These are phyloP conservation scores for Scheffersomyces amazonensis DNA, from an alignment of 805 yeast genomes.

Conservation along the genomic window DNA sequence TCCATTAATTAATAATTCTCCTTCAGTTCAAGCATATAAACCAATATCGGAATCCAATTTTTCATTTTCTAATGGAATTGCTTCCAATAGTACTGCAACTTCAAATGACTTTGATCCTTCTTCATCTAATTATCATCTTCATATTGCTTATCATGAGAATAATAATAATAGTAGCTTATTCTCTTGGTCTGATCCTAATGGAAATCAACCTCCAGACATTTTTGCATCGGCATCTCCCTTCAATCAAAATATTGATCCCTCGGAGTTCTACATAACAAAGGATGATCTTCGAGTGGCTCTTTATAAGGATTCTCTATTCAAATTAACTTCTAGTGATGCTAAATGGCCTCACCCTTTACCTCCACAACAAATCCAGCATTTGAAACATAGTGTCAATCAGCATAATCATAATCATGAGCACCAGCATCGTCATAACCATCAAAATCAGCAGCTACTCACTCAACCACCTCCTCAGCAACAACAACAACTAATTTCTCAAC, in stretches of 20 bases:
- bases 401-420: not conserved
- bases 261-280: conserved; percentile 1
- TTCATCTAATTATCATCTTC: conserved; percentile 4
- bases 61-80: not conserved
- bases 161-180: conserved; percentile 3
- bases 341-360: conserved; percentile 1
- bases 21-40: not conserved
- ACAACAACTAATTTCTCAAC: not conserved
- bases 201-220: not conserved
- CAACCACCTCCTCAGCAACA: not conserved
- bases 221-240: not conserved
- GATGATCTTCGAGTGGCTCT: conserved; percentile 8
- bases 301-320: conserved; percentile 6
- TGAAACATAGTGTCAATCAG: not conserved
- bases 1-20: not conserved
- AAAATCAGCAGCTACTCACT: not conserved
- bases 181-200: not conserved
- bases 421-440: not conserved
- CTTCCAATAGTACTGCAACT: not conserved
- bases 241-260: not conserved
- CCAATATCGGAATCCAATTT: not conserved
- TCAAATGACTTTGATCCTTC: conserved; percentile 2
- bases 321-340: conserved; percentile 1
- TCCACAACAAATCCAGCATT: not conserved
- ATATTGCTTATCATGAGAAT: conserved; percentile 1